These are phyloP conservation scores for Ophiostoma himal-ulmi DNA, from an alignment of 2,329 filamentous ascomycete genomes.

Conservation along the genomic window DNA sequence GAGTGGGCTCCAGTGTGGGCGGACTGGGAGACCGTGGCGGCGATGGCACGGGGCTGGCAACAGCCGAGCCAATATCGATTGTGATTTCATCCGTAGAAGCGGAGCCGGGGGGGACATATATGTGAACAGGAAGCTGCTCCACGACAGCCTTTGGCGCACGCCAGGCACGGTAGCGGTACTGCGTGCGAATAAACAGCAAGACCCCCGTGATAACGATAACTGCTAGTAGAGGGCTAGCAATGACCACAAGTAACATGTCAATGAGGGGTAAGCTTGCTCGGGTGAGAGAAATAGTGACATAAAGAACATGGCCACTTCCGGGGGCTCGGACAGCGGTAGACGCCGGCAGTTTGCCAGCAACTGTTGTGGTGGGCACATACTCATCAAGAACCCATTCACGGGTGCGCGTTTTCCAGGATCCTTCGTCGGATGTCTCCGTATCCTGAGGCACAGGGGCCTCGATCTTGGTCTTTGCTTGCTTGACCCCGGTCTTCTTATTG, in stretches of 20 bases:
- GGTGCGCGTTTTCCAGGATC: conserved; percentile 22
- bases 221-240: conserved; percentile 88
- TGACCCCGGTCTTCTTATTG: conserved; percentile 6
- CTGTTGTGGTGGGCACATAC: conserved; percentile 19
- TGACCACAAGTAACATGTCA: conserved; percentile 92
- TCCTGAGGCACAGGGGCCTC: conserved; percentile 10
- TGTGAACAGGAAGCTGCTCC: conserved; percentile 87
- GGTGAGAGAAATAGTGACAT: conserved; percentile 93
- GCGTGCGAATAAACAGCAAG: conserved; percentile 76
- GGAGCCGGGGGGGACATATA: conserved; percentile 72
- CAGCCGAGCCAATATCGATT: conserved; percentile 12
- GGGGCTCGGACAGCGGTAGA: not conserved
- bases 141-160: conserved; percentile 96
- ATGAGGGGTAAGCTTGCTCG: conserved; percentile 89
- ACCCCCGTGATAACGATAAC: conserved; percentile 88
- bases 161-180: conserved; percentile 85
- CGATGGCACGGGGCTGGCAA: conserved; percentile 38
- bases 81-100: conserved; percentile 1
- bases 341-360: not conserved
- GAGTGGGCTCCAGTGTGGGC: conserved; percentile 58
- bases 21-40: conserved; percentile 52
- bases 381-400: conserved; percentile 26
- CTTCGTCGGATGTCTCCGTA: conserved; percentile 10
- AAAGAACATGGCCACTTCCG: conserved; percentile 49
- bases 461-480: conserved; percentile 13